Percentiles rank a stretch among this genome's conserved stretches.
phyloP scores from a whole-genome alignment of 2,329 filamentous ascomycete genomes.

The Cyphellophora attinorum region DNA sequence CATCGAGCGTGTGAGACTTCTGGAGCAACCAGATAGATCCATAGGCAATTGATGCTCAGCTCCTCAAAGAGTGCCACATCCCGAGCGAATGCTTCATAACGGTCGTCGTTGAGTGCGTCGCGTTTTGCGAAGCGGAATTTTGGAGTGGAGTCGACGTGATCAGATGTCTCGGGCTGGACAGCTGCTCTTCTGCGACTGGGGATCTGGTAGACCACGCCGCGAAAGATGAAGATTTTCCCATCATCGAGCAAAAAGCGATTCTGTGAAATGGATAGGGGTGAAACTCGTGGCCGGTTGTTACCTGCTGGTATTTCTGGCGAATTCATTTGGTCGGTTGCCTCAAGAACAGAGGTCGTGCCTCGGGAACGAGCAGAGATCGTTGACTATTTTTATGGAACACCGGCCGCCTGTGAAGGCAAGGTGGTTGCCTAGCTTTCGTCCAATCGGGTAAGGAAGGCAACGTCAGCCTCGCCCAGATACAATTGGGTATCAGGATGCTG shows the following conservation, averaged over 20 bases:
- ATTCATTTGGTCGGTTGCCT: too few species aligned
- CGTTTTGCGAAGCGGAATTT: not conserved
- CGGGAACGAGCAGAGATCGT: too few species aligned
- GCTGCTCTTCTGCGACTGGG: not conserved
- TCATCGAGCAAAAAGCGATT: constrained; percentile 1
- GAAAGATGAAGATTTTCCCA: constrained; percentile 3
- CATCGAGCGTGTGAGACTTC: constrained; percentile 67
- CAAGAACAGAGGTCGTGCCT: too few species aligned
- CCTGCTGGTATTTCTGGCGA: too few species aligned
- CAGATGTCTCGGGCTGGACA: not conserved
- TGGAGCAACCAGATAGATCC: constrained; percentile 87
- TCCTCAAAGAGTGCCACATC: constrained; percentile 74
- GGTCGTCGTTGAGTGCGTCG: constrained; percentile 3
- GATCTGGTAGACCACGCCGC: constrained; percentile 7
- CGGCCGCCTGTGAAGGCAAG: too few species aligned
- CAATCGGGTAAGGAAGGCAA: too few species aligned
- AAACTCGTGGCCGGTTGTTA: too few species aligned
- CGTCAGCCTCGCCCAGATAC: too few species aligned
- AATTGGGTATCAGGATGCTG: too few species aligned
- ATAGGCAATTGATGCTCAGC: constrained; percentile 78
- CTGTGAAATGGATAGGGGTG: not conserved
- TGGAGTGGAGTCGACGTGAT: too few species aligned
- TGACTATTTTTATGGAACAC: too few species aligned
- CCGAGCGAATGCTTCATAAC: constrained; percentile 39
- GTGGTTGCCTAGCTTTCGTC: too few species aligned